Base-by-base conservation (phyloP, 805 yeast genomes). In the Yarrowia bubula region DNA sequence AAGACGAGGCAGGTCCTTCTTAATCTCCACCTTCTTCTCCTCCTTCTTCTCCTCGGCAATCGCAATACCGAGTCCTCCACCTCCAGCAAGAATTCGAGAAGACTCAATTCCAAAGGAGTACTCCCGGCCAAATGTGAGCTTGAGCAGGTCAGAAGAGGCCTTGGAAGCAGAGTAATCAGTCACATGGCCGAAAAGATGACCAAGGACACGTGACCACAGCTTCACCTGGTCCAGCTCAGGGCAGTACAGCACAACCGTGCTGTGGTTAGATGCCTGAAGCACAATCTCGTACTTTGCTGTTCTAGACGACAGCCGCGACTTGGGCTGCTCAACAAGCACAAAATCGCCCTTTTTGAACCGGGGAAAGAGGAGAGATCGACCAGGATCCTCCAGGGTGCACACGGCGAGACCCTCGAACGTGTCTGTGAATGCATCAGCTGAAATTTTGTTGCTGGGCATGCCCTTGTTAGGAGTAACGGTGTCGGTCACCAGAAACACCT, bases 371-470 rank as follows among this genome's bases (percentile, higher is more conserved):
- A 65, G 57, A 13, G 47, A 35, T 39, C 66, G 47, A 1, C 66
- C 66, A 3, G 66, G 66, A 42, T 65, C 66, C 6, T 65, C 66
- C 15, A 65, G 48, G 2, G 66, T 13, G 15, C 66, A 65, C 4
- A 65, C n/a, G 6, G 58, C 66, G 8, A 65, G 66, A 2, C 38
- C 11, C 14, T 28, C 9, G 31, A 41, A 39, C 32, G 47, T 32
- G 11, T 42, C 53, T 41, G 31, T 35, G 47, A 43, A 61, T 8
- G 66, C 57, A 7, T 62, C 65, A 37, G 47, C 46, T 14, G 63
- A 61, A 7, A 61, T 44, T 18, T 65, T 55, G 42, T 57, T 43
- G 43, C n/a, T 22, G 18, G 64, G 43, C 37, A 37, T 35, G 9
- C 50, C 64, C 51, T 58, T 58, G 51, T 58, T 44, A 15, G 64